A percentile compares a stretch with the other conserved stretches of the same genome.
phyloP scores from a whole-genome alignment of 2,329 filamentous ascomycete genomes.

The Trichoderma sp. region DNA sequence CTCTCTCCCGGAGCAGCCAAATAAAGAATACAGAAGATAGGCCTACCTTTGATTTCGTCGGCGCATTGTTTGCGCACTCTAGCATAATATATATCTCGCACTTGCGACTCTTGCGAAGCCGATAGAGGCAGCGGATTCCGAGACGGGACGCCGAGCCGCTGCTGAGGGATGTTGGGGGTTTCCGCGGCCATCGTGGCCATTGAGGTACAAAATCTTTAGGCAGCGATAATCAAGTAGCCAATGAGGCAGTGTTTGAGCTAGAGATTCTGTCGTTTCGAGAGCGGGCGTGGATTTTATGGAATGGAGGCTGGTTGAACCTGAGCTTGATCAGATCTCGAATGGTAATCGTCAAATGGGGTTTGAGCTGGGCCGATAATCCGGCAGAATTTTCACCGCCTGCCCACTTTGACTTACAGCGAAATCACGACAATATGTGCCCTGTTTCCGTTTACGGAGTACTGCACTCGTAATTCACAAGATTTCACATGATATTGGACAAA shows the following conservation, averaged over 20 bases:
- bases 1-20: neutral
- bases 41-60: slow-evolving; percentile 72
- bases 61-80: slow-evolving; percentile 75
- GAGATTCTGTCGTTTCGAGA: neutral
- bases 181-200: slow-evolving; percentile 38
- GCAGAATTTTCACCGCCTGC: slow-evolving; percentile 26
- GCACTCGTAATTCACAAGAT: neutral
- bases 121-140: slow-evolving; percentile 83
- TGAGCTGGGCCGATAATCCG: neutral
- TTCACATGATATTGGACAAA: neutral
- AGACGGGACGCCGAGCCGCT: slow-evolving; percentile 53
- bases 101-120: slow-evolving; percentile 77
- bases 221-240: neutral
- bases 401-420: neutral
- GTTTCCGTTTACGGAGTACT: neutral
- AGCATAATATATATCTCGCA: slow-evolving; percentile 78
- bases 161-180: slow-evolving; percentile 35
- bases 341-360: slow-evolving; percentile 15
- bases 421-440: neutral
- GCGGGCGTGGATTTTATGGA: neutral
- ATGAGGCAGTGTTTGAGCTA: neutral
- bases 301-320: neutral
- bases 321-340: slow-evolving; percentile 5
- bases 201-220: neutral
- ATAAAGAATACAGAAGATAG: neutral